A percentile compares a stretch with the other conserved stretches of the same genome.
phyloP scores from a whole-genome alignment of 2,329 filamentous ascomycete species.

The Trichophaea hybrida region DNA sequence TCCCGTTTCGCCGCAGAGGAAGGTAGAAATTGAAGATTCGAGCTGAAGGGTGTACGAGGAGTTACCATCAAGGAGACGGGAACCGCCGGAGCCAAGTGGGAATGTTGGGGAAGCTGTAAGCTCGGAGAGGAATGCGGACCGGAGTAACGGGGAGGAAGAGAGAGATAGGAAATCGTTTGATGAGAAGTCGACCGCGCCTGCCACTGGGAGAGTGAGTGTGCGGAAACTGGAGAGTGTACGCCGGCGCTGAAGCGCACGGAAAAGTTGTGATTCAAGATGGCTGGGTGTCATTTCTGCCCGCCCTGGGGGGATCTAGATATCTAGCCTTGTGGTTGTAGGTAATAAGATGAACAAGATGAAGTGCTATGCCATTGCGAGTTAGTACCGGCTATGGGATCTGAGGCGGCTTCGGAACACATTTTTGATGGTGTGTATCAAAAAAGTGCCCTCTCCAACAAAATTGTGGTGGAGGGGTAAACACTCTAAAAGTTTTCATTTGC shows the following conservation, averaged over 20 bases:
- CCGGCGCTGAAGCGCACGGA: constrained; percentile 10
- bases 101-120: constrained; percentile 21
- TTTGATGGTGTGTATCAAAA: no score
- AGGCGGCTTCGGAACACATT: no score
- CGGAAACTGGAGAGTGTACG: constrained; percentile 12
- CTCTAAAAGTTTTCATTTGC: no score
- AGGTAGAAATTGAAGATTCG: constrained; percentile 37
- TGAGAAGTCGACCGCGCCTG: constrained; percentile 41
- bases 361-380: background rate
- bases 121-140: constrained; percentile 13
- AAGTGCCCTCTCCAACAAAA: no score
- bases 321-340: no score
- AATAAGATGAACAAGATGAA: no score
- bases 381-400: no score
- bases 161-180: constrained; percentile 54
- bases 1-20: constrained; percentile 36
- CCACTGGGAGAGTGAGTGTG: constrained; percentile 10
- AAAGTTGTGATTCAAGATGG: background rate
- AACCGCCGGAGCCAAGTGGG: constrained; percentile 40
- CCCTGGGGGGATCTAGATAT: no score
- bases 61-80: constrained; percentile 42
- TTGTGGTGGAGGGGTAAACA: no score
- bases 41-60: constrained; percentile 34
- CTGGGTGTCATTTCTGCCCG: background rate
- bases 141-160: constrained; percentile 32